phyloP scores from a whole-genome alignment of 805 yeast species.

The Lachancea nothofagi region DNA sequence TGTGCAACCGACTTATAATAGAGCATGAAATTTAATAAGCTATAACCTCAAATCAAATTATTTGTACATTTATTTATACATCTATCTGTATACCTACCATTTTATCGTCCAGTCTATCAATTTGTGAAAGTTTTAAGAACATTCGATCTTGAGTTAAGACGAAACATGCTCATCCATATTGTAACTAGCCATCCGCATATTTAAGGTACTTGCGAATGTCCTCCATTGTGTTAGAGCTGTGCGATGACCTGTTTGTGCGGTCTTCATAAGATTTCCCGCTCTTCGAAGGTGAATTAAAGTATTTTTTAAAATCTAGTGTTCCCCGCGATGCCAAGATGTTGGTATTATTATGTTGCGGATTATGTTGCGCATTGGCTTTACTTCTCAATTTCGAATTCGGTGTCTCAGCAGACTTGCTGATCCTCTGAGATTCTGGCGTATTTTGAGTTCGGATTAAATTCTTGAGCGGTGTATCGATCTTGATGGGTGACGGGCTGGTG shows the following conservation, averaged over 20 bases:
- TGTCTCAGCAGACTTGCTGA: too few species aligned
- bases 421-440: too few species aligned
- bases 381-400: neutral
- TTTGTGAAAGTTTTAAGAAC: too few species aligned
- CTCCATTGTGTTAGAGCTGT: slow-evolving; percentile 11
- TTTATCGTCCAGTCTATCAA: neutral
- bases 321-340: slow-evolving; percentile 13
- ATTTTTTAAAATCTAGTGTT: slow-evolving; percentile 17
- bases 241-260: slow-evolving; percentile 12
- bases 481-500: slow-evolving; percentile 16
- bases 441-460: slow-evolving; percentile 20
- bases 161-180: too few species aligned
- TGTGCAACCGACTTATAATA: too few species aligned
- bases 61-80: too few species aligned
- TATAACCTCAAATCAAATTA: too few species aligned
- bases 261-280: neutral
- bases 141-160: too few species aligned
- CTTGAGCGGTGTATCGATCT: slow-evolving; percentile 24
- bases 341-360: neutral
- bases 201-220: slow-evolving; percentile 24
- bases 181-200: slow-evolving; percentile 18
- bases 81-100: neutral
- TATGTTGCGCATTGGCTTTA: neutral
- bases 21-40: too few species aligned
- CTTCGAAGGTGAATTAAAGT: slow-evolving; percentile 10